Evolutionary conservation across 257 asterid genomes (phyloP).

Genomic region (Scutellaria galericulata): DNA sequence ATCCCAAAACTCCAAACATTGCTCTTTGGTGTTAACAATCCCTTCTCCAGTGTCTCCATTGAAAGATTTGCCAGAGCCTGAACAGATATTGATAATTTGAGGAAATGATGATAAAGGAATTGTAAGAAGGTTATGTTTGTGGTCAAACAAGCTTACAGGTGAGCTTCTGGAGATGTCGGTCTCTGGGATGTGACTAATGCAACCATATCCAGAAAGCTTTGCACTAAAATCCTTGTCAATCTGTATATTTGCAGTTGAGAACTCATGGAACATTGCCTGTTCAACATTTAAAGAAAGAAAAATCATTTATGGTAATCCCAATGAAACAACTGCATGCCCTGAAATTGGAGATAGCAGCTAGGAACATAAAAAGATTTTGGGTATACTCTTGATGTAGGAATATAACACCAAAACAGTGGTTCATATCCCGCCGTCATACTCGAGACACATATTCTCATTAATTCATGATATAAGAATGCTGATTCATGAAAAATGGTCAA

Average conservation of each 20-base stretch:
- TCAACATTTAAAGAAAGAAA: slow-evolving; percentile 25
- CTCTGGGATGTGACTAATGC: slow-evolving; percentile 77
- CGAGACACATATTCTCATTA: too few relatives aligned
- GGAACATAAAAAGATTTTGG: neutral
- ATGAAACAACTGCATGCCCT: slow-evolving; percentile 15
- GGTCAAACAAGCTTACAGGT: slow-evolving; percentile 32
- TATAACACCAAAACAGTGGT: too few relatives aligned
- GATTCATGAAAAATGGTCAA: neutral
- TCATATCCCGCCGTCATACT: too few relatives aligned
- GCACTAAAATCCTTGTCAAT: slow-evolving; percentile 93
- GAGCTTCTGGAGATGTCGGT: slow-evolving; percentile 65
- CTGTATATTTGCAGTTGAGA: slow-evolving; percentile 84
- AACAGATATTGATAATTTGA: slow-evolving; percentile 20
- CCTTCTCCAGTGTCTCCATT: slow-evolving; percentile 81
- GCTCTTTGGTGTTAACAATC: slow-evolving; percentile 84
- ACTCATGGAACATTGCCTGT: slow-evolving; percentile 95
- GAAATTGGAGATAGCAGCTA: slow-evolving; percentile 8
- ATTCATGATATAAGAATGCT: slow-evolving; percentile 12
- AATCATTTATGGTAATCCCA: slow-evolving; percentile 15
- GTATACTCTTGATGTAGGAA: slow-evolving; percentile 20
- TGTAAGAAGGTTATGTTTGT: neutral
- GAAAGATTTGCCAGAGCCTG: slow-evolving; percentile 87
- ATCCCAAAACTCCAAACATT: slow-evolving; percentile 94
- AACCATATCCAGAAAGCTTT: slow-evolving; percentile 92
- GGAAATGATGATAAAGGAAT: neutral